Evolutionary conservation across 768 basidiomycete genomes (phyloP), one percentile per base, ranked within the genome.

Genomic region (Jaapia argillacea): DNA sequence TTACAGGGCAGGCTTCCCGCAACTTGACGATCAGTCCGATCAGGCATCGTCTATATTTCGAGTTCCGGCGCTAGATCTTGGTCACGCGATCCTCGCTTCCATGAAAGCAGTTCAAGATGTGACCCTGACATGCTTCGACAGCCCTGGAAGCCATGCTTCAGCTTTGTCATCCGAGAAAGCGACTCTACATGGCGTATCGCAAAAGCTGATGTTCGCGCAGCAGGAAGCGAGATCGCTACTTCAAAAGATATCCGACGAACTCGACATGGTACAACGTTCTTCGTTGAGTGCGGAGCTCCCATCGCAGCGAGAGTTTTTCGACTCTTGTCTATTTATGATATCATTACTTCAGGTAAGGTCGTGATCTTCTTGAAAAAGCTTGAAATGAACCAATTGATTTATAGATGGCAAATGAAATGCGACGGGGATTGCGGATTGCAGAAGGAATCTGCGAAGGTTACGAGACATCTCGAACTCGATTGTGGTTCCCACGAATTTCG

Each of bases 301-400:
- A 42, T 64, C 21, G 54, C 60, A n/a, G 22, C n/a, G n/a, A n/a
- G 60, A 64, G 37, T 52, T 60, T 1, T 58, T 58, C 21, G 60
- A 67, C 28, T 51, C 63, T 26, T 67, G 65, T 46, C 56, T 67
- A 13, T 66, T 67, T 36, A 60, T 67, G 50, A 66, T 68, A 23
- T 69, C 69, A 2, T 48, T 71, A 22, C 51, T 72, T n/a, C 69
- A 72, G 63, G 70, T 70, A 45, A n/a, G n/a, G n/a, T n/a, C n/a
- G n/a, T n/a, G n/a, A n/a, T n/a, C n/a, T n/a, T n/a, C n/a, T n/a
- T n/a, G n/a, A n/a, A n/a, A n/a, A n/a, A n/a, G n/a, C n/a, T n/a
- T n/a, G n/a, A n/a, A n/a, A n/a, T n/a, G 40, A 41, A 45, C 23
- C 6, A 20, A 20, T 20, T 10, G 7, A 41, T 10, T 16, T 33